Percentiles rank a stretch among this genome's conserved stretches.
Conservation (phyloP, 345 rosid genomes). For the Hypericum perforatum region DNA sequence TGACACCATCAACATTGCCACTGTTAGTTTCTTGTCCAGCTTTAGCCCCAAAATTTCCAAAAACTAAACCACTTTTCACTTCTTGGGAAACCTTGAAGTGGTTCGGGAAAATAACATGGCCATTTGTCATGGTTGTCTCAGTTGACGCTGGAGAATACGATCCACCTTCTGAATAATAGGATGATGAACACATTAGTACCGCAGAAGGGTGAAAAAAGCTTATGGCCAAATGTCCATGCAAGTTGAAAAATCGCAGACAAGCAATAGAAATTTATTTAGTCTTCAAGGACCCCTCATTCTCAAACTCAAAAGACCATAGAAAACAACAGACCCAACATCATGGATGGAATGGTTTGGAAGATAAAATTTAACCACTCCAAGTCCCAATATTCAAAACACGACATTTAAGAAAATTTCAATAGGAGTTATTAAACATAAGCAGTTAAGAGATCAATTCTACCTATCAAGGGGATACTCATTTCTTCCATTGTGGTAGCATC, state of each 20-base stretch:
- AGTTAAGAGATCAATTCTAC: constrained; percentile 18
- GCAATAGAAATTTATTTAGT: constrained; percentile 26
- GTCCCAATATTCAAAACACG: not conserved
- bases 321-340: too few species aligned
- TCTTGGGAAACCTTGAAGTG: constrained; percentile 65
- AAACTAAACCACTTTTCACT: constrained; percentile 60
- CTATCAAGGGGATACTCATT: constrained; percentile 18
- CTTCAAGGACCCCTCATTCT: not conserved
- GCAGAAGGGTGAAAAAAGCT: too few species aligned
- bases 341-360: not conserved
- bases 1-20: constrained; percentile 20
- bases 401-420: not conserved
- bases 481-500: constrained; percentile 21
- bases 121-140: constrained; percentile 27
- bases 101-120: constrained; percentile 66
- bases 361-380: not conserved
- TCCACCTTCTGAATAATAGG: too few species aligned
- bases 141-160: not conserved
- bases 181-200: too few species aligned
- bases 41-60: constrained; percentile 71
- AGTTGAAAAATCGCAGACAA: not conserved
- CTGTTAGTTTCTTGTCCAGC: constrained; percentile 27
- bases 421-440: too few species aligned
- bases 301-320: too few species aligned
- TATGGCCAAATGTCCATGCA: too few species aligned